A percentile compares a stretch with the other conserved stretches of the same genome.
These are phyloP conservation scores for Isabelozyma gotoi DNA, from an alignment of 805 yeast genomes.

Conservation along the genomic window DNA sequence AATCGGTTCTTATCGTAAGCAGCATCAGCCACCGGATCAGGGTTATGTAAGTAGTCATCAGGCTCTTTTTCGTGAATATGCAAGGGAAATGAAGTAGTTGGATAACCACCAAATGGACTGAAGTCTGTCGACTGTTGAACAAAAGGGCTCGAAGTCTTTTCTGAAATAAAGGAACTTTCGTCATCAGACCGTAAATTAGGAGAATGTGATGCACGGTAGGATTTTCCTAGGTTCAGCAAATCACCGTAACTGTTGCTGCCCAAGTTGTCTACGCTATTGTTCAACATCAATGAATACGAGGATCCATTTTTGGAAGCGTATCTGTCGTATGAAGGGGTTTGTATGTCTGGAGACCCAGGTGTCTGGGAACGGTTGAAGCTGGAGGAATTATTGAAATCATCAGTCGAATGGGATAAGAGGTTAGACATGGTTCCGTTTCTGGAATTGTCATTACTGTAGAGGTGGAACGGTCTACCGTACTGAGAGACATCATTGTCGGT, in stretches of 20 bases:
- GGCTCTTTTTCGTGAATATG: conserved; percentile 91
- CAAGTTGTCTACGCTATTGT: conserved; percentile 3
- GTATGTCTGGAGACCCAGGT: conserved; percentile 13
- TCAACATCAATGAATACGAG: conserved; percentile 35
- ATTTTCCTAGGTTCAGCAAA: neutral
- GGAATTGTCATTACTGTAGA: conserved; percentile 41
- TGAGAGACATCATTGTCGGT: conserved; percentile 16
- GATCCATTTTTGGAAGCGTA: conserved; percentile 64
- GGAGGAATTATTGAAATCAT: no score
- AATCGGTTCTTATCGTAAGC: conserved; percentile 73
- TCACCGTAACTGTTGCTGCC: neutral
- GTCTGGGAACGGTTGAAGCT: neutral
- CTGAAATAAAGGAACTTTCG: neutral
- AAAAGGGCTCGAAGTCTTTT: conserved; percentile 18
- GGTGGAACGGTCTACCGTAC: conserved; percentile 35
- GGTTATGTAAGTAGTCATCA: conserved; percentile 94
- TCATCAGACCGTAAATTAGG: conserved; percentile 10
- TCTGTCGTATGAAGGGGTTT: conserved; percentile 58
- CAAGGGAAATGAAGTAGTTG: conserved; percentile 88
- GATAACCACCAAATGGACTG: conserved; percentile 96
- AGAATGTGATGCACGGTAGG: neutral
- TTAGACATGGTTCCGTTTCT: conserved; percentile 37
- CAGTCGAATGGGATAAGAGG: conserved; percentile 21
- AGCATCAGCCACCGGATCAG: conserved; percentile 93
- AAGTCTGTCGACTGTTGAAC: conserved; percentile 54